Conservation (phyloP, 1,284 basidiomycete species). For the Inonotus hispidus region DNA sequence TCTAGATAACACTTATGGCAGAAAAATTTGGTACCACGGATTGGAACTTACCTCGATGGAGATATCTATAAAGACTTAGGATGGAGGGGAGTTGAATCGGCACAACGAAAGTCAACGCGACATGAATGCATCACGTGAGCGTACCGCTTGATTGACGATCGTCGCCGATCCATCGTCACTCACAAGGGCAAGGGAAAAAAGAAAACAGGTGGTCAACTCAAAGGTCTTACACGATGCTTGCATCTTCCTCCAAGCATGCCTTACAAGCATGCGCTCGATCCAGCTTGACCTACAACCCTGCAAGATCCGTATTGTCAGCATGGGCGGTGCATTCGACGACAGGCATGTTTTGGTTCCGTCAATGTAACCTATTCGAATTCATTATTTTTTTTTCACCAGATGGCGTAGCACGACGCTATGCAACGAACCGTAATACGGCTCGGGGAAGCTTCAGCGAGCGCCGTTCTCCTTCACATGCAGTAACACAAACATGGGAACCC, state of each 20-base stretch:
- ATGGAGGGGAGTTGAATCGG: background rate
- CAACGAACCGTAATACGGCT: background rate
- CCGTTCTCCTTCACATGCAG: background rate
- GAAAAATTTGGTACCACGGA: background rate
- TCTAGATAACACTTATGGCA: background rate
- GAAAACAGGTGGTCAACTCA: background rate
- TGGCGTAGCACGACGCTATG: background rate
- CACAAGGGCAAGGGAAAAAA: background rate
- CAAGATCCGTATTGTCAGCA: background rate
- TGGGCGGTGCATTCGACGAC: background rate
- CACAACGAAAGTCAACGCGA: background rate
- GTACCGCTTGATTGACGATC: background rate
- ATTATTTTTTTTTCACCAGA: background rate
- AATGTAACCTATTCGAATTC: background rate
- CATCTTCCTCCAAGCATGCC: conserved; percentile 35
- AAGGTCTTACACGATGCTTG: conserved; percentile 33
- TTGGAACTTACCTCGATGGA: background rate
- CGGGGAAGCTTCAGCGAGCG: background rate
- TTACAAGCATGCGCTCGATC: conserved; percentile 25
- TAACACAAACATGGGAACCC: background rate
- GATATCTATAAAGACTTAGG: background rate
- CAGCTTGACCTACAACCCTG: background rate
- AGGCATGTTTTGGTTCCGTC: background rate
- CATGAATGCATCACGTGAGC: background rate
- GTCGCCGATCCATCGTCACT: background rate